These are phyloP conservation scores for Syzygium aqueum DNA, from an alignment of 345 rosid species.

Conservation along the genomic window DNA sequence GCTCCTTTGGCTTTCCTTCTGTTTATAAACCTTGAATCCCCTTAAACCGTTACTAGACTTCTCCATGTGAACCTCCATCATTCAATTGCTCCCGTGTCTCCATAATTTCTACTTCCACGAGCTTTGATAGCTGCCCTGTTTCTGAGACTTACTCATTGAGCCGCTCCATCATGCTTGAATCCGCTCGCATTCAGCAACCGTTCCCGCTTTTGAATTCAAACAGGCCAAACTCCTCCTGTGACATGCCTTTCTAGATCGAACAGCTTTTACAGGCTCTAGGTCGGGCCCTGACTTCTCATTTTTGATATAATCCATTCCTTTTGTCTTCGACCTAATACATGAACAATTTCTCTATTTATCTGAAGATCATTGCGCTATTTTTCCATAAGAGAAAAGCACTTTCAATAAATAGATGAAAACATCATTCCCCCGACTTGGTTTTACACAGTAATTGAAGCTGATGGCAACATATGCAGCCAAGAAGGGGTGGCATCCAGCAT, in stretches of 20 bases:
- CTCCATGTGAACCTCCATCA: too few relatives aligned
- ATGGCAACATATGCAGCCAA: not conserved
- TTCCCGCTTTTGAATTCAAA: not conserved
- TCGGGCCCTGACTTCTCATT: not conserved
- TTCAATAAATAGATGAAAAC: not conserved
- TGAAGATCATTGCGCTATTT: rapidly evolving
- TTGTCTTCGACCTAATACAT: not conserved
- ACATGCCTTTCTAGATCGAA: not conserved
- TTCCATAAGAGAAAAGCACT: not conserved
- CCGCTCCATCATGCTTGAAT: not conserved
- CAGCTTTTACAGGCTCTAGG: not conserved
- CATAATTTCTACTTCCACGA: too few relatives aligned
- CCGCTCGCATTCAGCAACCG: not conserved
- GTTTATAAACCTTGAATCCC: too few relatives aligned
- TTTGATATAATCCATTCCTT: too few relatives aligned
- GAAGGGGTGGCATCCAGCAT: not conserved
- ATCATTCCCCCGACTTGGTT: not conserved
- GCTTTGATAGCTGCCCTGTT: too few relatives aligned
- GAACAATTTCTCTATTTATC: not conserved
- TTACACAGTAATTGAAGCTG: not conserved
- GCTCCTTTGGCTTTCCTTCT: too few relatives aligned
- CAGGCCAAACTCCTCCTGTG: too few relatives aligned
- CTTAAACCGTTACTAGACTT: too few relatives aligned
- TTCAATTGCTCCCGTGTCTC: too few relatives aligned
- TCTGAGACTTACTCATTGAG: not conserved